Base-by-base conservation (phyloP, 1,284 basidiomycete genomes). In the Tetrapyrgos nigripes region DNA sequence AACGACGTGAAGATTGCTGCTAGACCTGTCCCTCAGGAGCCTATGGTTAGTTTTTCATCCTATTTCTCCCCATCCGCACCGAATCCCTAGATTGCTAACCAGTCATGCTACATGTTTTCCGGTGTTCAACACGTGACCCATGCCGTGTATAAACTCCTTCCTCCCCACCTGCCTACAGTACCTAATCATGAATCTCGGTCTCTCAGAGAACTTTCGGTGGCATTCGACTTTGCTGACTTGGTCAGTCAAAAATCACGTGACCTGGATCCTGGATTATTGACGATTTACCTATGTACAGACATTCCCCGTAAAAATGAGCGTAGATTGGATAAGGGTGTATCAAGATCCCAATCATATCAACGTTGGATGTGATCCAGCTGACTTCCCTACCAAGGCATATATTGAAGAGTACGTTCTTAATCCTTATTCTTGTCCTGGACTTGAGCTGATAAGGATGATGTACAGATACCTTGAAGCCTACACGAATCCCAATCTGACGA, bases 281-380 rank as follows among this genome's bases (percentile, higher is more conserved):
- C n/a, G n/a, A n/a, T n/a, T n/a, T n/a, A n/a, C n/a, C n/a, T n/a
- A n/a, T n/a, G n/a, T n/a, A n/a, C n/a, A n/a, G n/a, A n/a, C n/a
- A 2, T 94, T 92, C 77, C 93, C 93, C 1, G 70, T 77, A 5
- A 81, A 76, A 47, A 89, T 96, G 89, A 76, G 77, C 24, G 76
- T 97, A 55, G 94, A 97, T 68, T 97, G 88, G 74, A 83, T 96
- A 45, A 84, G 94, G 8, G 88, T 96, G 2, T 95, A 94, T 70
- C 92, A 93, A 67, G 82, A 85, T 13, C 80, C 83, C 59, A 73
- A 84, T 55, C 70, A 81, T 8, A 83, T 88, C 55, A 93, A 92
- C 69, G 79, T 94, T 35, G 93, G 94, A 1, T 97, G 95, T 68
- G 91, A 95, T 68, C 94, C 94, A 1, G 71, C 77, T 23, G 83